A percentile compares a stretch with the other conserved stretches of the same genome.
Conservation (phyloP, 495 filamentous ascomycete species). For the Penicillium psychrofluorescens region DNA sequence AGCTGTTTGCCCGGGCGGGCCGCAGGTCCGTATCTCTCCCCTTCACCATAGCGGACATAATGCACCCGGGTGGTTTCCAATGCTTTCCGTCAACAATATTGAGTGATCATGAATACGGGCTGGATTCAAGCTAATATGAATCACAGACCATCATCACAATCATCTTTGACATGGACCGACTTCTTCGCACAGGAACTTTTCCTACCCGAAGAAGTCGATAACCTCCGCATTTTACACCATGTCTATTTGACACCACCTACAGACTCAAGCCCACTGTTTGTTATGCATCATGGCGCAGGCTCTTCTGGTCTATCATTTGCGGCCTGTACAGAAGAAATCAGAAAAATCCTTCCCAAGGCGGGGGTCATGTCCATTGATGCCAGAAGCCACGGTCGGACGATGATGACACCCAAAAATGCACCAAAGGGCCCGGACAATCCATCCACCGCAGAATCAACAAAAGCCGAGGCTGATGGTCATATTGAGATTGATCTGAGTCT, state of each 20-base stretch:
- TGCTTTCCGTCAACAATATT: not conserved
- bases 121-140: slow-evolving; percentile 3
- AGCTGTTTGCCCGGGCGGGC: slow-evolving; percentile 61
- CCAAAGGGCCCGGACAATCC: slow-evolving; percentile 2
- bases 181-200: slow-evolving; percentile 86
- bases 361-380: slow-evolving; percentile 82
- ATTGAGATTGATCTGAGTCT: slow-evolving; percentile 54
- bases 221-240: slow-evolving; percentile 60
- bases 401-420: slow-evolving; percentile 18
- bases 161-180: slow-evolving; percentile 68
- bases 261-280: slow-evolving; percentile 65
- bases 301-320: slow-evolving; percentile 87
- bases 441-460: slow-evolving; percentile 8
- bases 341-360: slow-evolving; percentile 68
- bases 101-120: not conserved
- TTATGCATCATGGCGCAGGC: slow-evolving; percentile 85
- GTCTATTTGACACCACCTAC: slow-evolving; percentile 67
- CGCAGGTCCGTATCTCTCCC: slow-evolving; percentile 41
- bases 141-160: slow-evolving; percentile 21
- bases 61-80: not conserved
- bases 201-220: slow-evolving; percentile 41
- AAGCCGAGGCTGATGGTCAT: slow-evolving; percentile 23
- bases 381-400: slow-evolving; percentile 77
- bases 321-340: slow-evolving; percentile 66
- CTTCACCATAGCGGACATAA: not conserved